Percentiles rank a stretch among this genome's conserved stretches.
These are phyloP conservation scores for Magnusiomyces magnusii DNA, from an alignment of 1,139 yeast genomes.

Conservation along the genomic window DNA sequence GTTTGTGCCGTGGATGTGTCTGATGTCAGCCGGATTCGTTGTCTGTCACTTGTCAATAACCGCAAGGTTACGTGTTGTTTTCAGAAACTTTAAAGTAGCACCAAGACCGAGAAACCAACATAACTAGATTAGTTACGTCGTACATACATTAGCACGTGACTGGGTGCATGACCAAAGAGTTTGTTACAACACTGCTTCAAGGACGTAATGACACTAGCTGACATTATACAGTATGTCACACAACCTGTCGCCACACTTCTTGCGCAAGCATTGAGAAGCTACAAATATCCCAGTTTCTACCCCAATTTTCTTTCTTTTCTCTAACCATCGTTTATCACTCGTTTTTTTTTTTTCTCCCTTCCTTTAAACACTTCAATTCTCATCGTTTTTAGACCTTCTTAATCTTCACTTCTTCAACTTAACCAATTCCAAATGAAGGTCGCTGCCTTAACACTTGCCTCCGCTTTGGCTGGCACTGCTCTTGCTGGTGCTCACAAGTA, in stretches of 20 bases:
- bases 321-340: not conserved
- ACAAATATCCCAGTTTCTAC: not conserved
- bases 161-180: no score
- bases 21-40: no score
- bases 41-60: no score
- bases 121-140: no score
- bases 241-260: not conserved
- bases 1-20: no score
- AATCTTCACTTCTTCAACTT: not conserved
- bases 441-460: constrained; percentile 41
- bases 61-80: no score
- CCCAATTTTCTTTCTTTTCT: not conserved
- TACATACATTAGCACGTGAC: not conserved
- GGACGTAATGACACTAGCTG: not conserved
- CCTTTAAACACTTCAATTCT: not conserved
- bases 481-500: constrained; percentile 43
- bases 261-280: not conserved
- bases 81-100: no score
- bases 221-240: not conserved
- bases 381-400: not conserved
- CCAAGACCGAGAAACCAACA: no score
- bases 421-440: constrained; percentile 20
- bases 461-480: constrained; percentile 39
- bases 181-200: no score
- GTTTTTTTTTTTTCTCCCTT: not conserved